Percentiles rank a stretch among this genome's conserved stretches.
Evolutionary conservation across 495 filamentous ascomycete genomes (phyloP).

Genomic region (Lophiostoma macrostomum): DNA sequence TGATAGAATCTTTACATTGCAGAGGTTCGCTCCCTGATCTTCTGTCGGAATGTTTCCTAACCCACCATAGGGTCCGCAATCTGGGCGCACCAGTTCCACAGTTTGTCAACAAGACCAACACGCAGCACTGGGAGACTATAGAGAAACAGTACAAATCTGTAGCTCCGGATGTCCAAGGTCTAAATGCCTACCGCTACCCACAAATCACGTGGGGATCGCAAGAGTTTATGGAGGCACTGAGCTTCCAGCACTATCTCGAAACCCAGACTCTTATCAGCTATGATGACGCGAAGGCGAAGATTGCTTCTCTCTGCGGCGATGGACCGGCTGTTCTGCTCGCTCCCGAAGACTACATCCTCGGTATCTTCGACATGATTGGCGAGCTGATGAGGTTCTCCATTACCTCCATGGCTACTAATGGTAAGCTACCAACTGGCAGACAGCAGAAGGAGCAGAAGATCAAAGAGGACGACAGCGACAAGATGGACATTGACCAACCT

Average conservation of each 20-base stretch:
- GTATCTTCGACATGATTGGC: conserved; percentile 86
- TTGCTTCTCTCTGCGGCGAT: conserved; percentile 39
- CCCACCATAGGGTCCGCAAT: conserved; percentile 55
- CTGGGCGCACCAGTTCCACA: conserved; percentile 62
- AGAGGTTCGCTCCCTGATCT: conserved; percentile 56
- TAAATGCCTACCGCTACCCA: conserved; percentile 80
- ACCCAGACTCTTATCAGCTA: conserved; percentile 70
- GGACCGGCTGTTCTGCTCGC: conserved; percentile 55
- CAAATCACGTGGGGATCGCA: conserved; percentile 78
- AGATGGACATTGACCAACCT: conserved; percentile 32
- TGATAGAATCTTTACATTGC: conserved; percentile 82
- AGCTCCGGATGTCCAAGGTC: conserved; percentile 66
- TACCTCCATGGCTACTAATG: conserved; percentile 66
- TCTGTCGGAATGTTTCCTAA: not conserved
- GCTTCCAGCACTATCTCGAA: conserved; percentile 82
- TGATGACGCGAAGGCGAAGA: conserved; percentile 50
- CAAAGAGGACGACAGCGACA: conserved; percentile 18
- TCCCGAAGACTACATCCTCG: conserved; percentile 82
- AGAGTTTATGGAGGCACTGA: conserved; percentile 85
- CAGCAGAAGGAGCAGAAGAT: conserved; percentile 1
- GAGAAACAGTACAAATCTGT: conserved; percentile 62
- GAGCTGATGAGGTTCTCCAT: conserved; percentile 97
- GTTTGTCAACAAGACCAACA: conserved; percentile 61
- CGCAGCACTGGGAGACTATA: conserved; percentile 64
- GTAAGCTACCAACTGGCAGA: conserved; percentile 49